Base-by-base conservation (phyloP, 2,329 filamentous ascomycete genomes). In the Clarireedia paspali region DNA sequence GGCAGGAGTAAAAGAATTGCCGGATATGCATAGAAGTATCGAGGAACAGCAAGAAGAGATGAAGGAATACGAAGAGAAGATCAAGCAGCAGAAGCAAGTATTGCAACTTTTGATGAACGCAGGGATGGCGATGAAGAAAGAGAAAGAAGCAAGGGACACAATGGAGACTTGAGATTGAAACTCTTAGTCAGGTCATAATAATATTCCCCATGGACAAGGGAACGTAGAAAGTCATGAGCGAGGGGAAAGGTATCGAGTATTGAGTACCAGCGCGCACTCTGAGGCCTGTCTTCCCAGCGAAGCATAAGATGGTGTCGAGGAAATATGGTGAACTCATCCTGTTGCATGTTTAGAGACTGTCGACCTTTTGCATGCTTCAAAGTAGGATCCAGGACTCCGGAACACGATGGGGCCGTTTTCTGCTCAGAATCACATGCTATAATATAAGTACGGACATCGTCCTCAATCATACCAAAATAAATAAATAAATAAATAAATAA, bases 1-100 rank as follows among this genome's bases (percentile, higher is more conserved):
- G 50, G 78, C 76, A 36, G 81, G 84, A 63, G 75, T 91, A 52
- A 77, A 78, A 66, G 74, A 75, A 27, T 70, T 94, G 63, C 87
- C 86, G 9, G 88, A 91, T 71, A 82, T 92, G 68, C 75, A 81
- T 17, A 78, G 88, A 53, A 79, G 75, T 5, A 73, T 85, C 14
- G 77, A 77, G 56, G 85, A 90, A 68, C 89, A 92, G 73, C 77
- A 86, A 63, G 77, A 76, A 14, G 88, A 92, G 75, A 87, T 91
- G 20, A 70, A 66, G 39, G 78, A 82, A 63, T 74, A 91, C 47
- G 83, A 90, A 72, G 77, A 75, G 47, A 77, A 79, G 66, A 85
- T 90, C 45, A 71, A 71, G 63, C 74, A 73, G 66, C 86, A 91
- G 75, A 80, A 77, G 55, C 76, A 75, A 39, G 75, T 84, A 60